Evolutionary conservation across 1,284 basidiomycete species (phyloP).

Genomic region (Trichosporon sp.): DNA sequence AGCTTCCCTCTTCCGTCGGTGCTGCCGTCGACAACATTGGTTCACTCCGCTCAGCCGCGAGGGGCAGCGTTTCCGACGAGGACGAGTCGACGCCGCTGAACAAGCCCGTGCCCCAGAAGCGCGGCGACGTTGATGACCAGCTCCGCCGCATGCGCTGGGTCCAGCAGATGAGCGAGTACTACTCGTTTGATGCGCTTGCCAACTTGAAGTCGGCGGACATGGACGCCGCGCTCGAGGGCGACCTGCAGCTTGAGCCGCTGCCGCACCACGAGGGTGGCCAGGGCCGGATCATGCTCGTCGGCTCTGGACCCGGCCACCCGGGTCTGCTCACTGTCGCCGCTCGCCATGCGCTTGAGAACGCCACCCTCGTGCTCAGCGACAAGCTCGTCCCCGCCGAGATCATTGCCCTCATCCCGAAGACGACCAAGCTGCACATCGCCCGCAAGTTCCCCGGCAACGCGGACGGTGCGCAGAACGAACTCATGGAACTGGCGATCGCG

Average conservation of each 20-base stretch:
- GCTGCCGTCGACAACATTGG: slow-evolving; percentile 77
- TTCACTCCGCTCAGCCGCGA: slow-evolving; percentile 68
- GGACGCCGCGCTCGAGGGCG: slow-evolving; percentile 61
- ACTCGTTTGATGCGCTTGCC: slow-evolving; percentile 79
- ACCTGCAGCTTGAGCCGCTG: slow-evolving; percentile 27
- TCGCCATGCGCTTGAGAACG: slow-evolving; percentile 72
- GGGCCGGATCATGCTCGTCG: slow-evolving; percentile 83
- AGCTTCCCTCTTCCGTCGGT: slow-evolving; percentile 74
- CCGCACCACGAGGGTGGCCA: slow-evolving; percentile 49
- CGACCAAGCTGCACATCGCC: slow-evolving; percentile 71
- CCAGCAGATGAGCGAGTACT: slow-evolving; percentile 90
- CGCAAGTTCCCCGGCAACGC: slow-evolving; percentile 97
- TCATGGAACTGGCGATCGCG: slow-evolving; percentile 86
- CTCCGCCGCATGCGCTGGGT: slow-evolving; percentile 81
- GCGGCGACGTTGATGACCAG: slow-evolving; percentile 28
- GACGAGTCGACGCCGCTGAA: slow-evolving; percentile 72
- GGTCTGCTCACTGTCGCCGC: slow-evolving; percentile 87
- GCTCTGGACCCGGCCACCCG: slow-evolving; percentile 93
- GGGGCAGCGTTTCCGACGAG: slow-evolving; percentile 53
- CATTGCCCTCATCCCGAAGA: slow-evolving; percentile 76
- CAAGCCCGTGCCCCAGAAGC: slow-evolving; percentile 70
- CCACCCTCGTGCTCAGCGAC: slow-evolving; percentile 87
- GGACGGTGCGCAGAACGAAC: slow-evolving; percentile 88
- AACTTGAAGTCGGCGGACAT: slow-evolving; percentile 70
- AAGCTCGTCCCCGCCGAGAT: slow-evolving; percentile 94